These are phyloP conservation scores for Mycena rosella DNA, from an alignment of 768 basidiomycete species.

Conservation along the genomic window DNA sequence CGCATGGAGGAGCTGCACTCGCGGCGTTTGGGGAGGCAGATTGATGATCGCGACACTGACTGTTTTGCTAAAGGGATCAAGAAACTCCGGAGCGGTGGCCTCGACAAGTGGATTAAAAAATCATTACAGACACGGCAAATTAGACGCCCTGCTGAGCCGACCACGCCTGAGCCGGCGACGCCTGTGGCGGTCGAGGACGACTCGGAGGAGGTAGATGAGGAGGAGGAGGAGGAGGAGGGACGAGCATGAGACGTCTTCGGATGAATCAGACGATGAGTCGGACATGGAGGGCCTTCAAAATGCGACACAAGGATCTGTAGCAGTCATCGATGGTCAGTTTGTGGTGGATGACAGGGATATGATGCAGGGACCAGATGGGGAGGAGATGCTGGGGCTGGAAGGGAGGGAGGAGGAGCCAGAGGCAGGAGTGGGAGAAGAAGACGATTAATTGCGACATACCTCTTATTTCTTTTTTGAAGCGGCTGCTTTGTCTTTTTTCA, in stretches of 20 bases:
- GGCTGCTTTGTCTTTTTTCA: neutral
- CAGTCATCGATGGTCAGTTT: neutral
- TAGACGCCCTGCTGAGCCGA: neutral
- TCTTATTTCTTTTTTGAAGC: too few species aligned
- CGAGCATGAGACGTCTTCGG: neutral
- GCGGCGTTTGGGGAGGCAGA: conserved; percentile 38
- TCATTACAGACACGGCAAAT: conserved; percentile 6
- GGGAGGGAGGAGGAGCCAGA: neutral
- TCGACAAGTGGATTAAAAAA: conserved; percentile 26
- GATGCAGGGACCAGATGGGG: conserved; percentile 13
- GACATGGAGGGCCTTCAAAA: neutral
- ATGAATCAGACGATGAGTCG: conserved; percentile 6
- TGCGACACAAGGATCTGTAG: conserved; percentile 1
- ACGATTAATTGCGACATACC: neutral
- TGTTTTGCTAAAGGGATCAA: conserved; percentile 30
- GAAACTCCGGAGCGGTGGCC: conserved; percentile 31
- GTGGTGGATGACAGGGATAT: conserved; percentile 17
- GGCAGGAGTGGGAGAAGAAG: neutral
- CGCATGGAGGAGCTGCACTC: too few species aligned
- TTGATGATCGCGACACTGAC: conserved; percentile 29
- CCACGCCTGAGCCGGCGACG: neutral
- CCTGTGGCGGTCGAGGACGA: too few species aligned
- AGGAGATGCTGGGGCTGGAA: neutral
- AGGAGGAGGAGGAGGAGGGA: too few species aligned
- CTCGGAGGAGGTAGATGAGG: too few species aligned